Percentiles rank a stretch among this genome's conserved stretches.
These are phyloP conservation scores for Melaleuca quinquenervia DNA, from an alignment of 345 rosid species.

Conservation along the genomic window DNA sequence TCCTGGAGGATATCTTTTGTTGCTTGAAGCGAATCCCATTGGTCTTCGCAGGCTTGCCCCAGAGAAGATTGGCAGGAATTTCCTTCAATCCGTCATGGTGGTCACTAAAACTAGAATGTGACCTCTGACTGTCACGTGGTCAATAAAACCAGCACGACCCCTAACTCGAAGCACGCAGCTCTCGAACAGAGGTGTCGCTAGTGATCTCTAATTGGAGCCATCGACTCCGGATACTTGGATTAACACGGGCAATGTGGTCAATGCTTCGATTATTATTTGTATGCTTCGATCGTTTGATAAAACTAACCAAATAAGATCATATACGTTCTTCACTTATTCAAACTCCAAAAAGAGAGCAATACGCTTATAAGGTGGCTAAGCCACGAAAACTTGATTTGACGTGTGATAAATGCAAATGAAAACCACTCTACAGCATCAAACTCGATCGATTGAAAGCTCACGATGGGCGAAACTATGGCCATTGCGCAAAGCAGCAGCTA, in stretches of 20 bases:
- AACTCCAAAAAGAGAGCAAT: neutral
- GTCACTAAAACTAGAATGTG: neutral
- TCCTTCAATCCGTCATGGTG: neutral
- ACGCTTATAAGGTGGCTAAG: neutral
- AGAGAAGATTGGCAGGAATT: neutral
- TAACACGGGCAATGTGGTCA: neutral
- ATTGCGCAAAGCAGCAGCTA: neutral
- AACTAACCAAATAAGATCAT: neutral
- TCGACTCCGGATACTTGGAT: neutral
- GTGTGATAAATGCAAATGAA: neutral
- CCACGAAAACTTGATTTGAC: neutral
- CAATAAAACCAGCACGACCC: neutral
- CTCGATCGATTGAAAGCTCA: neutral
- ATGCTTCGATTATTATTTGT: rapidly evolving
- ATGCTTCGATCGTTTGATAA: neutral
- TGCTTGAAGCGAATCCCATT: neutral
- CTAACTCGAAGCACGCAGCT: neutral
- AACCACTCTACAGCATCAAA: neutral
- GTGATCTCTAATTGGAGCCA: neutral
- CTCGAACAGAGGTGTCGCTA: neutral
- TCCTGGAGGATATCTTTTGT: neutral
- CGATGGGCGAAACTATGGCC: neutral
- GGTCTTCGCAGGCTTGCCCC: neutral
- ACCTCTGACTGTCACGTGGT: neutral
- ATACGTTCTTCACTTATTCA: neutral